A percentile compares a stretch with the other conserved stretches of the same genome.
These are phyloP conservation scores for Xylaria sp. DNA, from an alignment of 2,329 filamentous ascomycete species.

Conservation along the genomic window DNA sequence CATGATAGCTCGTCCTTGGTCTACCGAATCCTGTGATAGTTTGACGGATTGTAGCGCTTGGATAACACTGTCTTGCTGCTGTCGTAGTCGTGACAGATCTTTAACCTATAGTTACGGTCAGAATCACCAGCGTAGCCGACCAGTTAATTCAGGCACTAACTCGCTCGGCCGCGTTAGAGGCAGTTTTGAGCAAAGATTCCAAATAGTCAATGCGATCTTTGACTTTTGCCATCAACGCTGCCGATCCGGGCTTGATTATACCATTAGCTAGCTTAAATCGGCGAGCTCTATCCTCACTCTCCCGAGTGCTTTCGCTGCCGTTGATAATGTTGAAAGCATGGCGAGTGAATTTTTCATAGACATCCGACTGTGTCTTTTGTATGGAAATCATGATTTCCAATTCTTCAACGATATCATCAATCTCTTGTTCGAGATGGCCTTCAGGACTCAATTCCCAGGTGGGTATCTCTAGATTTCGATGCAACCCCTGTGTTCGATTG, in stretches of 20 bases:
- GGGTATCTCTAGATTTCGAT: conserved; percentile 4
- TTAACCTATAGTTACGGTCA: conserved; percentile 34
- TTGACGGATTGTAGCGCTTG: conserved; percentile 48
- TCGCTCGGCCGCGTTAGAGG: background rate
- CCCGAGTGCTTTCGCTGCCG: background rate
- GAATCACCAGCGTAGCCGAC: background rate
- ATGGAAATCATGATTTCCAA: conserved; percentile 48
- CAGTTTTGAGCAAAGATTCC: conserved; percentile 19
- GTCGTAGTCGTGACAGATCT: conserved; percentile 48
- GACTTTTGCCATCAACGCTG: conserved; percentile 10
- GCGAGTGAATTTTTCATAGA: conserved; percentile 32
- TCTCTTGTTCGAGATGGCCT: conserved; percentile 46
- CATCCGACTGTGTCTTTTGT: conserved; percentile 41
- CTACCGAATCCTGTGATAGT: conserved; percentile 46
- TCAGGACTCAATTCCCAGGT: conserved; percentile 35
- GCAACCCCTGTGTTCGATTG: conserved; percentile 13
- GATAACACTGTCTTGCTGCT: conserved; percentile 50
- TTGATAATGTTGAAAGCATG: conserved; percentile 5
- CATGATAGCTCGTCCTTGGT: conserved; percentile 49
- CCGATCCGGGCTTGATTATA: background rate
- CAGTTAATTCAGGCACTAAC: background rate
- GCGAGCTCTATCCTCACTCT: background rate
- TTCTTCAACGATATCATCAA: conserved; percentile 49
- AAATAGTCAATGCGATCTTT: conserved; percentile 22
- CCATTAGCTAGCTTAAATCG: background rate